Conservation (phyloP, 192 early-diverging fungal species). For the Podila verticillata region DNA sequence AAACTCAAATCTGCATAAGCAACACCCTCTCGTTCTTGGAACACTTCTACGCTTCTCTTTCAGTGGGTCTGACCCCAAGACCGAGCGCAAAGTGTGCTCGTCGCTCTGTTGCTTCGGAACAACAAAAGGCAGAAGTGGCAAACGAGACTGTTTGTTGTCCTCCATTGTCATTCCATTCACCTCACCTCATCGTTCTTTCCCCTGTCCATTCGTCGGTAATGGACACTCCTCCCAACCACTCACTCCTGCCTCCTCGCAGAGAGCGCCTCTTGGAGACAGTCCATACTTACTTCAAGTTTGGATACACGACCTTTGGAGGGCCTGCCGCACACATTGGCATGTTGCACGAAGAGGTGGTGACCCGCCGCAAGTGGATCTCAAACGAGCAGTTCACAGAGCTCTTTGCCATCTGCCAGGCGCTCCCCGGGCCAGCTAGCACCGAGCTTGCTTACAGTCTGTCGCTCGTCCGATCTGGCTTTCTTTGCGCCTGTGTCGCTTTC, state of each 20-base stretch:
- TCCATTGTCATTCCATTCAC: neutral
- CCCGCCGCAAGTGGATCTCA: conserved; percentile 59
- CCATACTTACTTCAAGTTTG: conserved; percentile 57
- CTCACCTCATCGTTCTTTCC: neutral
- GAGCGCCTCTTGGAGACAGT: conserved; percentile 31
- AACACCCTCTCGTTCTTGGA: too few species aligned
- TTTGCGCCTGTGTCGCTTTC: conserved; percentile 59
- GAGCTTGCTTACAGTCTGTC: conserved; percentile 65
- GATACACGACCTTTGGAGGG: conserved; percentile 69
- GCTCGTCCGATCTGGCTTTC: conserved; percentile 57
- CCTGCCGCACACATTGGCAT: conserved; percentile 69
- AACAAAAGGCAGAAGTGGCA: too few species aligned
- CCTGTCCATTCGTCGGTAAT: neutral
- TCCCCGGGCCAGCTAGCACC: conserved; percentile 69
- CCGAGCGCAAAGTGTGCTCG: too few species aligned
- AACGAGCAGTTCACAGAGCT: conserved; percentile 70
- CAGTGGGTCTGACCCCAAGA: too few species aligned
- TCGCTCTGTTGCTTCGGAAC: too few species aligned
- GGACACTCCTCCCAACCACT: neutral
- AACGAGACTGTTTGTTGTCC: neutral
- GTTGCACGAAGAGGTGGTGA: conserved; percentile 65
- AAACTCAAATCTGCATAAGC: too few species aligned
- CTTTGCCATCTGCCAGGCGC: conserved; percentile 69
- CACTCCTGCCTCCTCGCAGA: conserved; percentile 15
- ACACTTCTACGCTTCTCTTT: too few species aligned